A percentile compares a stretch with the other conserved stretches of the same genome.
Evolutionary conservation across 2,329 filamentous ascomycete genomes (phyloP).

Genomic region (Diaporthe humulicola): DNA sequence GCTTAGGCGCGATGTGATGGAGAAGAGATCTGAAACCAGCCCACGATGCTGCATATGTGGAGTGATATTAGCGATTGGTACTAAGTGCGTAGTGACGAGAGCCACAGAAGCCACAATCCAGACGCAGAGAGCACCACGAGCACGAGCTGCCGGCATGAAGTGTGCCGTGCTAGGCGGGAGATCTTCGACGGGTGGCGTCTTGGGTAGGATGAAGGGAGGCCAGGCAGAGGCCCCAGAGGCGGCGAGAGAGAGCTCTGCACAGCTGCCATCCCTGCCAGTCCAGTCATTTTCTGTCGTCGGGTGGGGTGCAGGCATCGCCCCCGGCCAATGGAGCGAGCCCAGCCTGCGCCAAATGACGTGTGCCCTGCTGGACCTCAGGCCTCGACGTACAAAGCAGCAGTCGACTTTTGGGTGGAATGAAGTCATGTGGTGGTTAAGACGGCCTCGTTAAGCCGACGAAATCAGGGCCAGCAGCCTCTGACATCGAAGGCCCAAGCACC

Average conservation of each 20-base stretch:
- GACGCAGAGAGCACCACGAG: neutral
- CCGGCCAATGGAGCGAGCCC: neutral
- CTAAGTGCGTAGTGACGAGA: neutral
- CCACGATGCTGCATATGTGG: slow-evolving; percentile 27
- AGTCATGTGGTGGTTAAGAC: slow-evolving; percentile 27
- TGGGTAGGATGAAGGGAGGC: neutral
- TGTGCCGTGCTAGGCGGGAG: slow-evolving; percentile 23
- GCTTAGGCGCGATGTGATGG: neutral
- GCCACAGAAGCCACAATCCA: neutral
- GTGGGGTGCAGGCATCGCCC: neutral
- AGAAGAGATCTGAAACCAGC: slow-evolving; percentile 25
- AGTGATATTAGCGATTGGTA: neutral
- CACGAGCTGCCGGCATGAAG: slow-evolving; percentile 9
- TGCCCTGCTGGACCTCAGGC: slow-evolving; percentile 14
- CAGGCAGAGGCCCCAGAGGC: slow-evolving; percentile 2
- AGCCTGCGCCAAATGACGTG: slow-evolving; percentile 21
- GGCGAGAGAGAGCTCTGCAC: neutral
- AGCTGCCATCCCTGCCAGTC: slow-evolving; percentile 18
- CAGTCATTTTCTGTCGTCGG: neutral
- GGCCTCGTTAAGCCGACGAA: slow-evolving; percentile 10
- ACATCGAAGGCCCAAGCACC: neutral
- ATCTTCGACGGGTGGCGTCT: slow-evolving; percentile 15
- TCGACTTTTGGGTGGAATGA: slow-evolving; percentile 19
- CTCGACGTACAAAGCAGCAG: slow-evolving; percentile 10
- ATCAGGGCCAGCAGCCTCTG: neutral